phyloP scores from a whole-genome alignment of 2,329 filamentous ascomycete species.

The Ceratocystis variospora region DNA sequence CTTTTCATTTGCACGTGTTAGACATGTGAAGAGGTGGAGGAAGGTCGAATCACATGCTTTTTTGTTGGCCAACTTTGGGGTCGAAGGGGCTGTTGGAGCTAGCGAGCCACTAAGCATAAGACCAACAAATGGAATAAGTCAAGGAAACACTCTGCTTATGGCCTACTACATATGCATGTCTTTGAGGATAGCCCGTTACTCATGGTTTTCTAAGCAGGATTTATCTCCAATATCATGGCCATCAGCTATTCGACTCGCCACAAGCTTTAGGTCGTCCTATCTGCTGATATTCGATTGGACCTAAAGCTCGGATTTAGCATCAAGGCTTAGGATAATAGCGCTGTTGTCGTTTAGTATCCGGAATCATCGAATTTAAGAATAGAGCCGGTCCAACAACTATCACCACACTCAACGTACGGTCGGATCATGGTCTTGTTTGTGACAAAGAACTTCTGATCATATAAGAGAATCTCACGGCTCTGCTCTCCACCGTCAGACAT shows the following conservation, averaged over 20 bases:
- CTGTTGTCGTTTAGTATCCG: neutral
- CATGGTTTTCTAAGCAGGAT: too few species aligned
- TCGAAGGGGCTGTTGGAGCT: slow-evolving; percentile 9
- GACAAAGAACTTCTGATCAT: neutral
- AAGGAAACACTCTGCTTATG: neutral
- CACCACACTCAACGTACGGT: neutral
- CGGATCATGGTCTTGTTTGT: neutral
- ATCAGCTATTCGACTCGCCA: neutral
- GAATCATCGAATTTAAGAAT: neutral
- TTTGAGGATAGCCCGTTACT: neutral
- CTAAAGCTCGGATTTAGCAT: neutral
- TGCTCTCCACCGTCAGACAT: neutral
- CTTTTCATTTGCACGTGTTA: slow-evolving; percentile 18
- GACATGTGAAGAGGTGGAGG: slow-evolving; percentile 13
- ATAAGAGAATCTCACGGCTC: neutral
- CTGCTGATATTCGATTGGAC: neutral
- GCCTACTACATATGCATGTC: neutral
- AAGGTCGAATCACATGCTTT: slow-evolving; percentile 19
- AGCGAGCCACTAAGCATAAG: neutral
- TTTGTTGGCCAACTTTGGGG: slow-evolving; percentile 14
- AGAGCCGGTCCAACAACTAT: neutral
- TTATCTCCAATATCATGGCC: too few species aligned
- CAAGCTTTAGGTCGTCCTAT: neutral
- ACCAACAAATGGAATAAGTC: neutral
- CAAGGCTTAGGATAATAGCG: neutral